phyloP scores from a whole-genome alignment of 2,329 filamentous ascomycete species.

The Westerdykella sp. region DNA sequence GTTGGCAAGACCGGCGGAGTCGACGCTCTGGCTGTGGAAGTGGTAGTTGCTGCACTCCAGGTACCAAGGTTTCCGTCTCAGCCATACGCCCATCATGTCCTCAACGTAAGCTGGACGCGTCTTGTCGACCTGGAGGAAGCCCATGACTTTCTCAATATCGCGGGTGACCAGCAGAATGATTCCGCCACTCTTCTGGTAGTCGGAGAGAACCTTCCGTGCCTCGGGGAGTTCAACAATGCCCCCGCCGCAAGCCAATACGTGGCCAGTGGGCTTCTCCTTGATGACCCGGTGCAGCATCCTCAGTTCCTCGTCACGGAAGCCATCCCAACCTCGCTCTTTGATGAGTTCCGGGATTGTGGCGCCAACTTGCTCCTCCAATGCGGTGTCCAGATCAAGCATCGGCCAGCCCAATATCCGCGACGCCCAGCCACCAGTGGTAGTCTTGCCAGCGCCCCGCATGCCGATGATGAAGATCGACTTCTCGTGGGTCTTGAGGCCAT shows the following conservation, averaged over 20 bases:
- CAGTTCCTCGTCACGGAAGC: constrained; percentile 75
- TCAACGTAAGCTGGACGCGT: constrained; percentile 87
- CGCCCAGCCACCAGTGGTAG: constrained; percentile 84
- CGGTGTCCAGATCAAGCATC: constrained; percentile 80
- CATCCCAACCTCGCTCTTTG: constrained; percentile 72
- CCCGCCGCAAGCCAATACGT: constrained; percentile 90
- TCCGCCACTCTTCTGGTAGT: constrained; percentile 70
- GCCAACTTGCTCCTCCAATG: constrained; percentile 68
- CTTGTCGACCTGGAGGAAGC: constrained; percentile 83
- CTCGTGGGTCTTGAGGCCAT: constrained; percentile 33
- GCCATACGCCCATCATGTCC: constrained; percentile 86
- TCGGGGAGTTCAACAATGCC: constrained; percentile 83
- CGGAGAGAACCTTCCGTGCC: constrained; percentile 67
- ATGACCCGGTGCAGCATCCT: constrained; percentile 67
- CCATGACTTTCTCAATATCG: constrained; percentile 79
- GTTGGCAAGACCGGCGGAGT: constrained; percentile 44
- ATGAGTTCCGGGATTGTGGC: constrained; percentile 85
- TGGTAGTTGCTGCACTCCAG: constrained; percentile 89
- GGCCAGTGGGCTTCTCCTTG: constrained; percentile 64
- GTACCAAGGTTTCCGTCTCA: constrained; percentile 83
- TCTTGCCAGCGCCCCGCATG: constrained; percentile 96
- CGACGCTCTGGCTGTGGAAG: constrained; percentile 73
- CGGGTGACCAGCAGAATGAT: constrained; percentile 83
- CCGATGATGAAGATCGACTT: constrained; percentile 89
- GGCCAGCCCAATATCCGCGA: constrained; percentile 67